Conservation (phyloP, 2,329 filamentous ascomycete genomes). For the Paraphaeosphaeria sporulosa region DNA sequence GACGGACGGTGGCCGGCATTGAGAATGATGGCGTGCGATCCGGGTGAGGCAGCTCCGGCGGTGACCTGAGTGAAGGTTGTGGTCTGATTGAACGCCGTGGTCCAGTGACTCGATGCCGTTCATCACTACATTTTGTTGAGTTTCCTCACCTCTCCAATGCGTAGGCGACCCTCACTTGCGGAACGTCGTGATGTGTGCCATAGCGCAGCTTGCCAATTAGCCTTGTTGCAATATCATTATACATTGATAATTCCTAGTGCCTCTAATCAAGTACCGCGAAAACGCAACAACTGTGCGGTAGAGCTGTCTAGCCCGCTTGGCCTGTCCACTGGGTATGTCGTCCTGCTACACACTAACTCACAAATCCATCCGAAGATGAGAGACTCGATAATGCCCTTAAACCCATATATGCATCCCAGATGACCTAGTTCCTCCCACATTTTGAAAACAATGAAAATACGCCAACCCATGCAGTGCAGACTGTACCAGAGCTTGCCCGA, state of each 20-base stretch:
- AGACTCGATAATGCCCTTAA: not conserved
- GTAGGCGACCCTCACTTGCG: too few species aligned
- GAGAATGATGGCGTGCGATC: too few species aligned
- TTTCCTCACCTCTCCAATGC: too few species aligned
- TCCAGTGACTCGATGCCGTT: too few species aligned
- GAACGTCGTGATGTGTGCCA: not conserved
- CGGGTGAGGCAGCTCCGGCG: too few species aligned
- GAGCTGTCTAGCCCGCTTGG: not conserved
- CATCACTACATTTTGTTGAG: too few species aligned
- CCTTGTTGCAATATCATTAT: conserved; percentile 10
- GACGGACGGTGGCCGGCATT: not conserved
- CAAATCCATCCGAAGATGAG: conserved; percentile 1
- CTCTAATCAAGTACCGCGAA: not conserved
- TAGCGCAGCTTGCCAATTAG: not conserved
- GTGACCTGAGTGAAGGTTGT: too few species aligned
- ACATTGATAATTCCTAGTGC: conserved; percentile 7
- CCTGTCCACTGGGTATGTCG: not conserved
- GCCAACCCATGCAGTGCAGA: conserved; percentile 12
- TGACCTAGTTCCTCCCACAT: not conserved
- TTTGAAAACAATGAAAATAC: not conserved
- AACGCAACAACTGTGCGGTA: not conserved
- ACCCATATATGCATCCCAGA: not conserved
- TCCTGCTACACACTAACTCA: not conserved
- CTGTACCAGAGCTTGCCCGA: not conserved
- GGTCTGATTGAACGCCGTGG: too few species aligned